Evolutionary conservation across 768 basidiomycete species (phyloP).

Genomic region (Lactarius sp.): DNA sequence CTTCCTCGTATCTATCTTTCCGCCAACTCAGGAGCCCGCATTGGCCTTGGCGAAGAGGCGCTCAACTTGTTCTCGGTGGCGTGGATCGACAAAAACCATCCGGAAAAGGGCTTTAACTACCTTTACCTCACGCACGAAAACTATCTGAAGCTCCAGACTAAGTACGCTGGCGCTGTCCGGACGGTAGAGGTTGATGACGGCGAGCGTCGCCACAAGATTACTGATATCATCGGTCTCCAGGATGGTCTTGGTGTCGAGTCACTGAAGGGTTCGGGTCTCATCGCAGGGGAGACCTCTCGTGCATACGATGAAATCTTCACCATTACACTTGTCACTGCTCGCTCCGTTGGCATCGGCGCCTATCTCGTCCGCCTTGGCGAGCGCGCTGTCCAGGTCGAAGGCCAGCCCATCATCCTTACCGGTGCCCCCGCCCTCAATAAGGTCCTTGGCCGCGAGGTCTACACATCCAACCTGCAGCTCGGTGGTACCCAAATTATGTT

Average conservation of each 20-base stretch:
- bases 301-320: constrained; percentile 99
- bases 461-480: constrained; percentile 96
- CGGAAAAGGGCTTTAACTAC: constrained; percentile 95
- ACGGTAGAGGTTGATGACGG: constrained; percentile 82
- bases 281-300: constrained; percentile 96
- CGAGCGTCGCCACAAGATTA: constrained; percentile 89
- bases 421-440: constrained; percentile 97
- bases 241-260: constrained; percentile 97
- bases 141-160: constrained; percentile 83
- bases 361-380: constrained; percentile 98
- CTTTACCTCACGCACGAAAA: constrained; percentile 94
- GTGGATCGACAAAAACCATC: constrained; percentile 76
- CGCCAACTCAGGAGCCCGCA: constrained; percentile 96
- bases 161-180: constrained; percentile 70
- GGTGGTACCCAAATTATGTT: constrained; percentile 99
- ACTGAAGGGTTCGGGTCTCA: constrained; percentile 92
- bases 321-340: constrained; percentile 96
- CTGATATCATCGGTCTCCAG: constrained; percentile 94
- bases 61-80: constrained; percentile 84
- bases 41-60: constrained; percentile 92
- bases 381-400: constrained; percentile 97
- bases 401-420: constrained; percentile 98
- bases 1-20: constrained; percentile 96
- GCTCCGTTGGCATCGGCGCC: constrained; percentile 98
- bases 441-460: constrained; percentile 97